These are phyloP conservation scores for Gaertneriomyces sp. DNA, from an alignment of 192 early-diverging fungal genomes.

Conservation along the genomic window DNA sequence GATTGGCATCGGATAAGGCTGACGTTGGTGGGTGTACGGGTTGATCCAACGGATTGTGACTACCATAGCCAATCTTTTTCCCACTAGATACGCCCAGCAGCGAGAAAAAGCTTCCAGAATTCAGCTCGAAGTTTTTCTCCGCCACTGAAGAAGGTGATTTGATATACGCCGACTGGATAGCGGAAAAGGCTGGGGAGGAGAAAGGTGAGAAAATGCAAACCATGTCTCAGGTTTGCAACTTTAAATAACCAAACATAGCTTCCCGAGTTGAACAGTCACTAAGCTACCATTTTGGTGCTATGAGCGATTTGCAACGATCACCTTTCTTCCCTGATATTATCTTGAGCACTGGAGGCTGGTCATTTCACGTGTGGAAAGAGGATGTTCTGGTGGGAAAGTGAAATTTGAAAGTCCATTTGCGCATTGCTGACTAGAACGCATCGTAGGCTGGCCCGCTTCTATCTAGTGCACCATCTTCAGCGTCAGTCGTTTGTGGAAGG, in stretches of 20 bases:
- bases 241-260: slow-evolving; percentile 15
- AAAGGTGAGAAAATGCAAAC: slow-evolving; percentile 34
- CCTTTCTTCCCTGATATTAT: slow-evolving; percentile 63
- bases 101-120: slow-evolving; percentile 28
- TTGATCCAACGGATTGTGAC: neutral
- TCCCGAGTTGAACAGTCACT: slow-evolving; percentile 52
- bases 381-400: slow-evolving; percentile 23
- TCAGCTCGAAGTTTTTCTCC: slow-evolving; percentile 53
- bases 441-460: slow-evolving; percentile 50
- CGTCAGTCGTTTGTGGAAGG: slow-evolving; percentile 46
- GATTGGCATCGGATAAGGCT: neutral
- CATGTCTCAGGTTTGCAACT: neutral
- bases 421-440: too few relatives aligned
- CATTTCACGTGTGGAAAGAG: slow-evolving; percentile 62
- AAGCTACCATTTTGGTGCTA: slow-evolving; percentile 52
- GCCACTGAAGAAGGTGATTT: slow-evolving; percentile 64
- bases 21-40: neutral
- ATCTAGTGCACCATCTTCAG: slow-evolving; percentile 32
- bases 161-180: slow-evolving; percentile 57
- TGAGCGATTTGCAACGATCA: slow-evolving; percentile 56
- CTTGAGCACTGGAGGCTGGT: slow-evolving; percentile 58
- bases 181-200: slow-evolving; percentile 56
- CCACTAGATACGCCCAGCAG: neutral
- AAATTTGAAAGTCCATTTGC: neutral
- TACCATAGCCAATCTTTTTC: too few relatives aligned